Evolutionary conservation across 2,329 filamentous ascomycete species (phyloP).

Genomic region (Pseudogymnoascus sp.): DNA sequence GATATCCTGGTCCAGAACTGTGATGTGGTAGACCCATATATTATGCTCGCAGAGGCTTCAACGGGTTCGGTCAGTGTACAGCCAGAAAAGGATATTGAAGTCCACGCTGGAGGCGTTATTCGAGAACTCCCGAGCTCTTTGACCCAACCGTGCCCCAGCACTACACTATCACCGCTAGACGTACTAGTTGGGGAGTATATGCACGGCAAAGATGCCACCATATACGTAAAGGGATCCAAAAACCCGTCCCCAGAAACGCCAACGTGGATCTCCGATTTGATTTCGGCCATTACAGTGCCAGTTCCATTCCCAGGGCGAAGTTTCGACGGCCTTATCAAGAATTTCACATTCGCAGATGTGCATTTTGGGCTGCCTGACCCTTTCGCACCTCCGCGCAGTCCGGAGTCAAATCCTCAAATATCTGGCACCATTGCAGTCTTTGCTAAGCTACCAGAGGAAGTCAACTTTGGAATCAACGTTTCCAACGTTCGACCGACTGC

Average conservation of each 20-base stretch:
- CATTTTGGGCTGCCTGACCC: conserved; percentile 80
- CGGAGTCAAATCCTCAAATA: conserved; percentile 67
- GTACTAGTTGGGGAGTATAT: conserved; percentile 74
- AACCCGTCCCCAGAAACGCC: conserved; percentile 62
- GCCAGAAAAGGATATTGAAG: conserved; percentile 59
- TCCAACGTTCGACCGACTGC: conserved; percentile 68
- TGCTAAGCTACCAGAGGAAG: conserved; percentile 71
- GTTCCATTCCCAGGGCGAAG: conserved; percentile 75
- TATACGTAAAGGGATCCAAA: conserved; percentile 76
- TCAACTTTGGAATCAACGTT: conserved; percentile 80
- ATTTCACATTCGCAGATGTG: conserved; percentile 79
- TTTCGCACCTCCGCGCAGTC: conserved; percentile 65
- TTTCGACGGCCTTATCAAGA: conserved; percentile 76
- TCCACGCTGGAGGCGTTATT: conserved; percentile 66
- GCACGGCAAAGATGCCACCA: conserved; percentile 66
- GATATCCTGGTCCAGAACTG: conserved; percentile 82
- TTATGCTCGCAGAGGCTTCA: conserved; percentile 69
- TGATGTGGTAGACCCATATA: conserved; percentile 60
- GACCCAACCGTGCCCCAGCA: conserved; percentile 66
- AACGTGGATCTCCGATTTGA: conserved; percentile 71
- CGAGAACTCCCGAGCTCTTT: conserved; percentile 66
- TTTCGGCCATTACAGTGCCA: conserved; percentile 75
- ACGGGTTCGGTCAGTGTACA: conserved; percentile 61
- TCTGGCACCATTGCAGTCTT: conserved; percentile 77
- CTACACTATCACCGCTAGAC: conserved; percentile 76